These are phyloP conservation scores for Rubus idaeus DNA, from an alignment of 306 rosid species.

Conservation along the genomic window DNA sequence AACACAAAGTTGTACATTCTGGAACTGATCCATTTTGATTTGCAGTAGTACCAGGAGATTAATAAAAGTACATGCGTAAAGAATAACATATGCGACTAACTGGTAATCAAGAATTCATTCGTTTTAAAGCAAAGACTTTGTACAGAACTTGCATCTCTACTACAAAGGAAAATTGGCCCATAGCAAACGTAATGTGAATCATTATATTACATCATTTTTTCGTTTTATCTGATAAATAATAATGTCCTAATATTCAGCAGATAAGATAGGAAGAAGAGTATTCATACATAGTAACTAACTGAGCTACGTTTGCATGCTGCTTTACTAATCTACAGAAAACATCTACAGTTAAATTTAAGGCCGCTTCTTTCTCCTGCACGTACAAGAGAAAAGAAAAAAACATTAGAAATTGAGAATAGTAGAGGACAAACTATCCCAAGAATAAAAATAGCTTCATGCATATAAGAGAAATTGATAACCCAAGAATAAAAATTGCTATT, in stretches of 20 bases:
- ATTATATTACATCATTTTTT: not conserved
- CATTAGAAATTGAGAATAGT: not conserved
- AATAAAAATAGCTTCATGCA: not conserved
- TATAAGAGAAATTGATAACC: not conserved
- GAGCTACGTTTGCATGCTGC: slow-evolving; percentile 85
- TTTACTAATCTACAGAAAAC: slow-evolving; percentile 98
- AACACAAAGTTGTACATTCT: not conserved
- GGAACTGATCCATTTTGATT: slow-evolving; percentile 7
- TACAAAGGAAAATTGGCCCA: not conserved
- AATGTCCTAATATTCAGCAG: slow-evolving; percentile 27
- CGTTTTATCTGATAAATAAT: slow-evolving; percentile 5
- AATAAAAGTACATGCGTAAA: not conserved
- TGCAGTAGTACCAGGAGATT: not conserved
- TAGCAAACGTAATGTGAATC: not conserved
- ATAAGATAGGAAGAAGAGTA: slow-evolving; percentile 27
- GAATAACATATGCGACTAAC: not conserved
- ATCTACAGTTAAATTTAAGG: slow-evolving; percentile 89
- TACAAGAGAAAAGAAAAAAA: not conserved
- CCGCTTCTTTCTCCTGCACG: slow-evolving; percentile 98
- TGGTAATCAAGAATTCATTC: not conserved
- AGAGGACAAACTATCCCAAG: not conserved
- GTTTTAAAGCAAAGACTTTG: not conserved
- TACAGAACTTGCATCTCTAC: slow-evolving; percentile 3
- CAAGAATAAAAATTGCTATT: not conserved
- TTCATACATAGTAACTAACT: slow-evolving; percentile 86